These are phyloP conservation scores for Colletotrichum sp. DNA, from an alignment of 2,329 filamentous ascomycete genomes.

Conservation along the genomic window DNA sequence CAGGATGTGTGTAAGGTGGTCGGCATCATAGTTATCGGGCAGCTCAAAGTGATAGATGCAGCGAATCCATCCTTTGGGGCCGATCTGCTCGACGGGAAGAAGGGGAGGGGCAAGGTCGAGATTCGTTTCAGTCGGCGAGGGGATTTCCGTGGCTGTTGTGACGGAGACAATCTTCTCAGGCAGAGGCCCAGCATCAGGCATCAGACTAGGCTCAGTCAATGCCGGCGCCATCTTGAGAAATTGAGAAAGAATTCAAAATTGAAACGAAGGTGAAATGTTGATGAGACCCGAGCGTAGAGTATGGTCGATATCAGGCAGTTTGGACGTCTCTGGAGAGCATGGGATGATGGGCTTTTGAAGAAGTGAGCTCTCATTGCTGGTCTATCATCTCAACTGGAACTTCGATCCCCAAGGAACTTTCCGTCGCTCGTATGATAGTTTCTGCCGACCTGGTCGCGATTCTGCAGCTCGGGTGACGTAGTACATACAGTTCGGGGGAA, in stretches of 20 bases:
- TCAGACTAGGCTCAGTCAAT: not conserved
- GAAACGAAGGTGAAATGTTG: not conserved
- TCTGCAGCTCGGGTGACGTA: not conserved
- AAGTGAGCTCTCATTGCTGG: not conserved
- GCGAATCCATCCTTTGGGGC: conserved; percentile 2
- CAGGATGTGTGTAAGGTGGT: not conserved
- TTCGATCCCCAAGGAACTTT: not conserved
- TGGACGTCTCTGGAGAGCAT: not conserved
- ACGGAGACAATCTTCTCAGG: not conserved
- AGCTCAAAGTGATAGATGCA: conserved; percentile 4
- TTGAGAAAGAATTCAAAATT: not conserved
- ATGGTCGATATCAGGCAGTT: not conserved
- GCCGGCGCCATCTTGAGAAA: not conserved
- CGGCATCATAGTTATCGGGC: not conserved
- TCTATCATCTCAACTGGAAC: not conserved
- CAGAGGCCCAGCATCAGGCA: not conserved
- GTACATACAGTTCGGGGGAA: not conserved
- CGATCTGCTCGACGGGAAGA: conserved; percentile 7
- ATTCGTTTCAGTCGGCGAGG: not conserved
- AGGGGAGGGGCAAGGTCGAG: not conserved
- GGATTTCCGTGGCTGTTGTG: not conserved
- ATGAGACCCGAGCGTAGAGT: not conserved
- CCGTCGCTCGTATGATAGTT: not conserved
- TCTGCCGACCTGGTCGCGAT: not conserved
- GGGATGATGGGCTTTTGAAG: not conserved